Base-by-base conservation (phyloP, 2,329 filamentous ascomycete species). In the Gremmenia infestans region DNA sequence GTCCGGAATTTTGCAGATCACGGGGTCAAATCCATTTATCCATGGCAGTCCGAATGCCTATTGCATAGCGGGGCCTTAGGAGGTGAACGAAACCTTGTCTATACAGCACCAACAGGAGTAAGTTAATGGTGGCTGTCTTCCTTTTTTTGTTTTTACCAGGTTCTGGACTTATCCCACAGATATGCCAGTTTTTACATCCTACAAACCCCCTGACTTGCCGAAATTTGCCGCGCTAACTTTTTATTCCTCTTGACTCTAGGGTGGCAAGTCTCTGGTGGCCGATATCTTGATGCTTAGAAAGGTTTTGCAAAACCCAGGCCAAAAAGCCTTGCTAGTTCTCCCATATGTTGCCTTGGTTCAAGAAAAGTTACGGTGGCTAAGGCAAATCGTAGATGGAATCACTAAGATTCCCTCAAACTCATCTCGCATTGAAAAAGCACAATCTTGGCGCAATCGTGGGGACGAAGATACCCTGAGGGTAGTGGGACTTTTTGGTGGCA, bases 311-410 rank as follows among this genome's bases (percentile, higher is more conserved):
- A 77, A 84, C 47, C 80, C 81, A 1, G 76, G 75, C 19, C 78
- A 82, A 55, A 91, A 91, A 62, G 87, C 86, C 2, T 78, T 92
- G 12, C 73, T 91, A 17, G 83, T 91, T 19, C 76, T 91, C 17
- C 88, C 88, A 0, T 92, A 90, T 70, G 87, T 91, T 61, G 87
- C 88, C 17, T 78, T 92, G 3, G 88, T 92, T 0, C 87, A 91
- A 67, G 88, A 92, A 69, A 91, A 91, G 68, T 79, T 89, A 35
- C 81, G 83, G 53, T 91, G 87, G 86, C 73, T 92, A 43, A 81
- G 87, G 32, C 82, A 78, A 49, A 74, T 89, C 17, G 84, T 89
- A 3, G 76, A 85, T 58, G 82, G 80, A 25, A 76, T 90, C 22
- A 61, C 65, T 47, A 72, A 67, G 56, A 71, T 61, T 32, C 67